phyloP scores from a whole-genome alignment of 2,329 filamentous ascomycete species.

The Albophoma yamanashiensis region DNA sequence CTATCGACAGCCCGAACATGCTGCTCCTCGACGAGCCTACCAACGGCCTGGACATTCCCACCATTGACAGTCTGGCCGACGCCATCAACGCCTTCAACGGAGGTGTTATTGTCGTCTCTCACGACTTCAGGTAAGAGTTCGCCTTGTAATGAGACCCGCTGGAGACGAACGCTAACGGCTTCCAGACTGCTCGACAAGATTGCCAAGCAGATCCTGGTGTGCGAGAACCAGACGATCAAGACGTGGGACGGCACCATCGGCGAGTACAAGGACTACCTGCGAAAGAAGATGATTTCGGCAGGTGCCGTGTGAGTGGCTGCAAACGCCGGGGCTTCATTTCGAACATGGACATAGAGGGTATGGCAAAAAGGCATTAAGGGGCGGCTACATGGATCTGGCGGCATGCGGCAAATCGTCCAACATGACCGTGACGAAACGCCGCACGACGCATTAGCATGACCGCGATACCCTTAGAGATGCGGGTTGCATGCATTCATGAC shows the following conservation, averaged over 20 bases:
- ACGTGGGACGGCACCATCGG: slow-evolving; percentile 83
- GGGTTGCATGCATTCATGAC: slow-evolving; percentile 13
- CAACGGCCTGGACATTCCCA: slow-evolving; percentile 98
- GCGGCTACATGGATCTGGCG: slow-evolving; percentile 5
- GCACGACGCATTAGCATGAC: slow-evolving; percentile 16
- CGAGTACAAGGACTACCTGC: slow-evolving; percentile 95
- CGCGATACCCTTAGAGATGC: slow-evolving; percentile 19
- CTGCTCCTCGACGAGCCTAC: slow-evolving; percentile 95
- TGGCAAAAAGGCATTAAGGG: slow-evolving; percentile 6
- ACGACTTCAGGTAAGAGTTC: slow-evolving; percentile 87
- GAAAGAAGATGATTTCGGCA: slow-evolving; percentile 93
- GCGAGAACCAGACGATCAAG: slow-evolving; percentile 91
- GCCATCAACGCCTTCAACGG: slow-evolving; percentile 94
- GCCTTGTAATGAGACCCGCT: too few species aligned
- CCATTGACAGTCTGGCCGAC: slow-evolving; percentile 93
- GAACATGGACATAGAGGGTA: slow-evolving; percentile 13
- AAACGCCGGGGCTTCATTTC: slow-evolving; percentile 9
- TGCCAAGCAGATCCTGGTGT: slow-evolving; percentile 98
- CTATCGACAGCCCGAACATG: slow-evolving; percentile 97
- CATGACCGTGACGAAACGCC: slow-evolving; percentile 9
- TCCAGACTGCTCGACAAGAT: slow-evolving; percentile 92
- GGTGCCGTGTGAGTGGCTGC: slow-evolving; percentile 64
- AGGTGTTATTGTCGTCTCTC: slow-evolving; percentile 94
- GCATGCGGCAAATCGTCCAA: slow-evolving; percentile 8
- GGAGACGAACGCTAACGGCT: background rate